phyloP scores from a whole-genome alignment of 164 flowering plant genomes.

The Chloranthus sessilifolius region DNA sequence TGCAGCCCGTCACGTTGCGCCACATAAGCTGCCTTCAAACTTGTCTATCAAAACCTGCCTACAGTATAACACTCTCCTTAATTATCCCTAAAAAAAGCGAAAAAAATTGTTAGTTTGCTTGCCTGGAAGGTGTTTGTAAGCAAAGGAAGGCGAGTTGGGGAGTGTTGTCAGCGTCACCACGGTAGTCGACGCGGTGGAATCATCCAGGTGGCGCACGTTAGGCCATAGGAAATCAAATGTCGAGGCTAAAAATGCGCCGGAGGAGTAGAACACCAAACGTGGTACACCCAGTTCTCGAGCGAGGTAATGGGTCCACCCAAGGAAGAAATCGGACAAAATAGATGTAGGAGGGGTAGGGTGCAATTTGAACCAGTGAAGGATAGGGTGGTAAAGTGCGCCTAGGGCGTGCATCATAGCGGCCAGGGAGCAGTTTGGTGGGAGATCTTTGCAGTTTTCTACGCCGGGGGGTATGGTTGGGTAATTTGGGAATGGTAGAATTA shows the following conservation, averaged over 20 bases:
- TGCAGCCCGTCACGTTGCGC: no score
- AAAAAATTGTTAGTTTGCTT: no score
- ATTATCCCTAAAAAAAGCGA: no score
- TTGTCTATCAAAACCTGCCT: no score
- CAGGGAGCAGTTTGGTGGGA: slow-evolving; percentile 1
- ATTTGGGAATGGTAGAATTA: slow-evolving; percentile 25
- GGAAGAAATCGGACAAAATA: slow-evolving; percentile 32
- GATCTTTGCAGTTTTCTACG: slow-evolving; percentile 10
- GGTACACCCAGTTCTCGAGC: slow-evolving; percentile 23
- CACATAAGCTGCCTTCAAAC: no score
- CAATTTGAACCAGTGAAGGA: slow-evolving; percentile 21
- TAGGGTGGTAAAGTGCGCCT: slow-evolving; percentile 8
- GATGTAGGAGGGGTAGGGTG: slow-evolving; percentile 24
- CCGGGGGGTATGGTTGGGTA: slow-evolving; percentile 19
- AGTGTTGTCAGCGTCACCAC: no score
- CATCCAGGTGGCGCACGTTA: slow-evolving; percentile 10
- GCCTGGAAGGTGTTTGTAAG: no score
- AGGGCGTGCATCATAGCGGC: slow-evolving; percentile 8
- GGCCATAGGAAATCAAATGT: slow-evolving; percentile 11
- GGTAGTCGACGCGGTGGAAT: slow-evolving; percentile 15
- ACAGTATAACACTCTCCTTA: no score
- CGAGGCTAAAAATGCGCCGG: slow-evolving; percentile 23
- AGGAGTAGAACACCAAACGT: slow-evolving; percentile 35
- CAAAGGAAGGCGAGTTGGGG: no score
- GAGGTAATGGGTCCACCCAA: slow-evolving; percentile 37